A percentile compares a stretch with the other conserved stretches of the same genome.
Evolutionary conservation across 106 monocot species (phyloP).

Genomic region (Amphibolis antarctica): DNA sequence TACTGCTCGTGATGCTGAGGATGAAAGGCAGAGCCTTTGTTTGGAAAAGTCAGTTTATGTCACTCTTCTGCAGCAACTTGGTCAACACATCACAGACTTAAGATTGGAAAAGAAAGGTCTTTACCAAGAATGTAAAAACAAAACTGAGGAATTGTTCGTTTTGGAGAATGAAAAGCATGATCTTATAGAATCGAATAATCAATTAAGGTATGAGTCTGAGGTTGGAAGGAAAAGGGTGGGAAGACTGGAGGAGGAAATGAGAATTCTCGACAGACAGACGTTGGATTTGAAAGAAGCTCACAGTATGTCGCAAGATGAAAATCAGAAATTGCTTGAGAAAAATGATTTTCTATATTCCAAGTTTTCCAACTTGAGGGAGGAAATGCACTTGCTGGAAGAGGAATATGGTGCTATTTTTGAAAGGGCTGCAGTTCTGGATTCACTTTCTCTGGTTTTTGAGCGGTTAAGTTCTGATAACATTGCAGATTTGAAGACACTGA

Average conservation of each 20-base stretch:
- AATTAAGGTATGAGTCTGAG: slow-evolving; percentile 22
- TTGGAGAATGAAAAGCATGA: slow-evolving; percentile 29
- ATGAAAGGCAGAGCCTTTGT: slow-evolving; percentile 29
- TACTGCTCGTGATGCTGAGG: slow-evolving; percentile 28
- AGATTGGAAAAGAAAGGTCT: slow-evolving; percentile 28
- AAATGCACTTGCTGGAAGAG: slow-evolving; percentile 29
- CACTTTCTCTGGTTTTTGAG: slow-evolving; percentile 31
- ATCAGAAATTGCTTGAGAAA: slow-evolving; percentile 26
- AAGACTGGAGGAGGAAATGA: slow-evolving; percentile 29
- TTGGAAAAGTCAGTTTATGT: slow-evolving; percentile 47
- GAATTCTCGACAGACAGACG: slow-evolving; percentile 18
- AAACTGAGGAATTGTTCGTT: slow-evolving; percentile 20
- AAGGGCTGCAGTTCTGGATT: slow-evolving; percentile 30
- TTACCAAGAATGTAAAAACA: slow-evolving; percentile 26
- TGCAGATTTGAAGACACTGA: slow-evolving; percentile 16
- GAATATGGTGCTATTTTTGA: slow-evolving; percentile 27
- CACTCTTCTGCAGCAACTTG: slow-evolving; percentile 40
- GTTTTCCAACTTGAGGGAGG: slow-evolving; percentile 16
- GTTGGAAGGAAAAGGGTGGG: slow-evolving; percentile 23
- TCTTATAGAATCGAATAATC: slow-evolving; percentile 20
- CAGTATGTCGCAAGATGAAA: slow-evolving; percentile 18
- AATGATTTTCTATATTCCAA: slow-evolving; percentile 22
- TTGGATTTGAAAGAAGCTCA: slow-evolving; percentile 19
- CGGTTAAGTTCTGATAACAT: slow-evolving; percentile 24
- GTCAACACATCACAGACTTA: slow-evolving; percentile 23